These are phyloP conservation scores for Penicillium daleae DNA, from an alignment of 495 filamentous ascomycete genomes.

Conservation along the genomic window DNA sequence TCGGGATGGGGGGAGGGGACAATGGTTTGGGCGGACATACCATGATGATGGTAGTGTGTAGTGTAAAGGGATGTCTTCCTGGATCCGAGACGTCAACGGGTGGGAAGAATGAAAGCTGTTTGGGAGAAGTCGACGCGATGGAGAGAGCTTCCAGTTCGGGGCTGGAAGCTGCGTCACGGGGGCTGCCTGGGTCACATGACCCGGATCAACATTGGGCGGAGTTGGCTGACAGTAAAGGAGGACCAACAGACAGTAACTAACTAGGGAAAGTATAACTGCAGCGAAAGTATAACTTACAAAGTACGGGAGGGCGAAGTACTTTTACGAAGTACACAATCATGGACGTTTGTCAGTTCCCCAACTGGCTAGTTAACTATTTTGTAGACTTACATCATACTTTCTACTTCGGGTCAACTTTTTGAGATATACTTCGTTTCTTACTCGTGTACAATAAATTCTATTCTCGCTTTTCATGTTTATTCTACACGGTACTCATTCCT, in stretches of 20 bases:
- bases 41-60: constrained; percentile 35
- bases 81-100: constrained; percentile 8
- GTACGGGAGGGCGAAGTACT: not conserved
- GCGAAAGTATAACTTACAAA: not conserved
- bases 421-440: not conserved
- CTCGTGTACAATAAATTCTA: not conserved
- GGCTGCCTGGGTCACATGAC: constrained; percentile 34
- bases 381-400: constrained; percentile 2
- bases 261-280: not conserved
- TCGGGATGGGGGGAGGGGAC: not conserved
- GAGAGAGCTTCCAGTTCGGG: constrained; percentile 23
- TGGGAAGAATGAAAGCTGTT: constrained; percentile 15
- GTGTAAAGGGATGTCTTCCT: constrained; percentile 10
- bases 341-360: not conserved
- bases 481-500: not conserved
- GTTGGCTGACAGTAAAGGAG: not conserved
- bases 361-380: not conserved
- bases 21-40: constrained; percentile 25
- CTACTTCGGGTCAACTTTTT: not conserved
- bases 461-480: not conserved
- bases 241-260: not conserved
- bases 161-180: constrained; percentile 33
- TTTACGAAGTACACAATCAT: not conserved
- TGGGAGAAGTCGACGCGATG: constrained; percentile 23
- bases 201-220: not conserved